Evolutionary conservation across 805 yeast genomes (phyloP).

Genomic region (Hermanozyma aechmeae): DNA sequence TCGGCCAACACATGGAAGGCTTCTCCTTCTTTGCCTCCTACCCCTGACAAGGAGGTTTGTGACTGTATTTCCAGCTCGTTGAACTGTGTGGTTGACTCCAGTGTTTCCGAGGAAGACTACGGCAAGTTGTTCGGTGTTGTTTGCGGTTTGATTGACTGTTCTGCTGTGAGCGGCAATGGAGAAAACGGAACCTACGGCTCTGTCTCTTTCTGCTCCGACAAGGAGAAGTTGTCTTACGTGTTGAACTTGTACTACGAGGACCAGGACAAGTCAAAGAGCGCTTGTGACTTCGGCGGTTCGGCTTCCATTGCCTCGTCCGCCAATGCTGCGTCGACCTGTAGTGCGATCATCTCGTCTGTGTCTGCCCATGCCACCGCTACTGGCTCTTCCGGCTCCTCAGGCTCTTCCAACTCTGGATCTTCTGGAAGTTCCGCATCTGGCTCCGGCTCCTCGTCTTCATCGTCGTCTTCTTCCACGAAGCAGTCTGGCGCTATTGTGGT

Average conservation of each 20-base stretch:
- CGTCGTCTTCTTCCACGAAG: constrained; percentile 11
- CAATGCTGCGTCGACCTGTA: constrained; percentile 14
- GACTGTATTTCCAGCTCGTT: constrained; percentile 49
- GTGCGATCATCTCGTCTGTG: constrained; percentile 12
- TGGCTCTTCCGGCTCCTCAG: constrained; percentile 15
- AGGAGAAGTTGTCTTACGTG: constrained; percentile 57
- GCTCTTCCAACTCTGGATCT: constrained; percentile 6
- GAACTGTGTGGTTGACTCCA: constrained; percentile 39
- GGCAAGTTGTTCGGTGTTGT: constrained; percentile 47
- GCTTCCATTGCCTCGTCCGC: constrained; percentile 33
- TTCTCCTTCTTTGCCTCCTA: constrained; percentile 63
- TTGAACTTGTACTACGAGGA: constrained; percentile 50
- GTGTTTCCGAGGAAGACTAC: constrained; percentile 40
- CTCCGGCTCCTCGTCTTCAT: constrained; percentile 16
- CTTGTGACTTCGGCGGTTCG: constrained; percentile 31
- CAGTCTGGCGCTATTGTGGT: constrained; percentile 12
- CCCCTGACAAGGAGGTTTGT: constrained; percentile 60
- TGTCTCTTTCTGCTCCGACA: constrained; percentile 60
- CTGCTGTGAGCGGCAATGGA: constrained; percentile 56
- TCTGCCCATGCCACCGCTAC: constrained; percentile 10
- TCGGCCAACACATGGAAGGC: constrained; percentile 52
- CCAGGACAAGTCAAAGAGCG: constrained; percentile 6
- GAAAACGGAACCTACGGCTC: constrained; percentile 61
- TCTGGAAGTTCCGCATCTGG: constrained; percentile 7
- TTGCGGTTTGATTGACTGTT: constrained; percentile 53